Conservation (phyloP, 1,284 basidiomycete genomes). For the Quambalaria eucalypti region DNA sequence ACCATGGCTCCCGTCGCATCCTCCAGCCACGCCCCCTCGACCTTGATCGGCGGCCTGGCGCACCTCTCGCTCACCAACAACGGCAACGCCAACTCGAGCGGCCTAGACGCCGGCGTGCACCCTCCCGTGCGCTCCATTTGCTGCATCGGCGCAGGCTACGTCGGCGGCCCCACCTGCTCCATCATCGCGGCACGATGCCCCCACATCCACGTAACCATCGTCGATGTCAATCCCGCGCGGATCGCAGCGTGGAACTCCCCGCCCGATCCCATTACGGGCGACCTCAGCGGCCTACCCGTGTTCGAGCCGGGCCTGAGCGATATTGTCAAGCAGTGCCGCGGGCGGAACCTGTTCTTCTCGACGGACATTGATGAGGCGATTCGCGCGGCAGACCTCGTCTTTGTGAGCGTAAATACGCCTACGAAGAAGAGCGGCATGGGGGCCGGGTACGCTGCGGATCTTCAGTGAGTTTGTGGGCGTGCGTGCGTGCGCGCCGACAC, state of each 20-base stretch:
- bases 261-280: conserved; percentile 7
- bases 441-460: conserved; percentile 91
- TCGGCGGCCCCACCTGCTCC: conserved; percentile 70
- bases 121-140: conserved; percentile 38
- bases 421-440: conserved; percentile 97
- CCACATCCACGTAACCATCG: conserved; percentile 88
- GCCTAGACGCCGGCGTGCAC: background rate
- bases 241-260: conserved; percentile 89
- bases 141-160: conserved; percentile 82
- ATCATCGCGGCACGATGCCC: conserved; percentile 92
- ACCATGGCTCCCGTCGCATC: background rate
- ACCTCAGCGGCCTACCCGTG: conserved; percentile 59
- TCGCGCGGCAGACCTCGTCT: conserved; percentile 71
- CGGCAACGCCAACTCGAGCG: background rate
- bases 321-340: conserved; percentile 77
- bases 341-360: conserved; percentile 92
- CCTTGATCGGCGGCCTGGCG: background rate
- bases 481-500: conserved; percentile 25
- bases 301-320: conserved; percentile 96
- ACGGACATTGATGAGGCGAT: conserved; percentile 90
- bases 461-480: conserved; percentile 64
- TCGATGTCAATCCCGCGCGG: conserved; percentile 88
- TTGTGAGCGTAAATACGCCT: conserved; percentile 82
- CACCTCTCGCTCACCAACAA: background rate
- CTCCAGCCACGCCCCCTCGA: background rate